phyloP scores from a whole-genome alignment of 257 asterid species.

The Solanum neorickii region DNA sequence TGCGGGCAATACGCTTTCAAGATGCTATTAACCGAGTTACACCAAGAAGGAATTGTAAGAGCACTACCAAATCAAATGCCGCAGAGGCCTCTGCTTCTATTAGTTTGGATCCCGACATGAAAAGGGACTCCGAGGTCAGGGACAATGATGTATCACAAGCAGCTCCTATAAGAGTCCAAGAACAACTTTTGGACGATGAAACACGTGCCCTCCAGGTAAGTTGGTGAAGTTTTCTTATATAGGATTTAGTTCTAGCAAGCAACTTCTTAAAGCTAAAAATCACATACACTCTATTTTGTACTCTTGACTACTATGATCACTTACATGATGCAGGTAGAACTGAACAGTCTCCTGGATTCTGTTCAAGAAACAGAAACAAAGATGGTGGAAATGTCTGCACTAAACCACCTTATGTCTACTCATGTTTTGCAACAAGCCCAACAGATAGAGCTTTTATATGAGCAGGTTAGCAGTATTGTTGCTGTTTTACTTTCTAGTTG shows the following conservation, averaged over 20 bases:
- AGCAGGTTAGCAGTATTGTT: slow-evolving; percentile 39
- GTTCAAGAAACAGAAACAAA: slow-evolving; percentile 84
- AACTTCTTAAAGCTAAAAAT: background rate
- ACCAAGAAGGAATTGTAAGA: slow-evolving; percentile 66
- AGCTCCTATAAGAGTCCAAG: slow-evolving; percentile 52
- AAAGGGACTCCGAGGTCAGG: slow-evolving; percentile 27
- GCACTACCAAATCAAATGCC: slow-evolving; percentile 8
- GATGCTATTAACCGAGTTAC: slow-evolving; percentile 74
- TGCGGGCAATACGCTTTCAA: slow-evolving; percentile 92
- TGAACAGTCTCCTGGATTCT: slow-evolving; percentile 73
- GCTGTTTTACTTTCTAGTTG: background rate
- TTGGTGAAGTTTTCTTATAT: background rate
- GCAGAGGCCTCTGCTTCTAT: slow-evolving; percentile 26
- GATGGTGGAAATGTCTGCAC: slow-evolving; percentile 92
- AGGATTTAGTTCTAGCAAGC: background rate
- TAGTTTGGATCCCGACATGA: slow-evolving; percentile 14
- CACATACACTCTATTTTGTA: background rate
- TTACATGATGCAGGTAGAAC: slow-evolving; percentile 46
- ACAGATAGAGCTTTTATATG: slow-evolving; percentile 77
- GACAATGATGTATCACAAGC: slow-evolving; percentile 32
- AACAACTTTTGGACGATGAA: slow-evolving; percentile 71
- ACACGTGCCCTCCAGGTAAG: slow-evolving; percentile 86
- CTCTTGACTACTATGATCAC: background rate
- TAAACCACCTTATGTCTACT: slow-evolving; percentile 94
- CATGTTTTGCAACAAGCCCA: slow-evolving; percentile 89